Base-by-base conservation (phyloP, 257 asterid genomes). In the Solanum dulcamara region DNA sequence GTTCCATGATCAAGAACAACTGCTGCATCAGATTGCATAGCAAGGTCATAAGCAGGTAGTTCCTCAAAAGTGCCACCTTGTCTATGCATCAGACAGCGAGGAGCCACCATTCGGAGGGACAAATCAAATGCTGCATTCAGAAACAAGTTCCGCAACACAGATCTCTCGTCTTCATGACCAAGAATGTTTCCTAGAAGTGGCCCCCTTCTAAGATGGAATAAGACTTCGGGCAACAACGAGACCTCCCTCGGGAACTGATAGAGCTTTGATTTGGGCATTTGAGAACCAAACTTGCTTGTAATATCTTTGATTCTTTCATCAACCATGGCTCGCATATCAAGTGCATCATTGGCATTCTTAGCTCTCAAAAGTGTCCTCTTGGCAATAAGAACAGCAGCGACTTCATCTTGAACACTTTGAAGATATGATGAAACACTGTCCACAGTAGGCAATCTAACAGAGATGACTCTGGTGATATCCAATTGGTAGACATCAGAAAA, bases 1-100 rank as follows among this genome's bases (percentile, higher is more conserved):
- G 99, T 95, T 85, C 99, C 99, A 62, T 96, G 98, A 89, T 96
- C 99, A 86, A 96, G 98, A 91, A 96, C 98, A 81, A 95, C 98
- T 17, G 99, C 99, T 75, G 98, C 93, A 91, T 95, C 99, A 81
- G 99, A 94, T 87, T 96, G 99, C 99, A 96, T 96, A 71, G 95
- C 98, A 86, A 96, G 98, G 92, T 95, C 97, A 90, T 96, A 89
- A 48, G 99, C 98, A 7, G 98, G 99, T 35, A 96, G 92, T 88
- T 96, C 99, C 92, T 94, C 99, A 88, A 96, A 96, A 26, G 98
- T 96, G 59, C 99, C 98, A 89, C 98, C 98, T 88, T 94, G 98
- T 53, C 98, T 93, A 87, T 96, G 99, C 99, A 96, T 96, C 74
- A 96, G 92, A 89, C 99, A 96, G 51, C 99, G 97, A 84, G 98